Evolutionary conservation across 176 grass and related monocot genomes (phyloP).

Genomic region (Triticum dicoccoides): DNA sequence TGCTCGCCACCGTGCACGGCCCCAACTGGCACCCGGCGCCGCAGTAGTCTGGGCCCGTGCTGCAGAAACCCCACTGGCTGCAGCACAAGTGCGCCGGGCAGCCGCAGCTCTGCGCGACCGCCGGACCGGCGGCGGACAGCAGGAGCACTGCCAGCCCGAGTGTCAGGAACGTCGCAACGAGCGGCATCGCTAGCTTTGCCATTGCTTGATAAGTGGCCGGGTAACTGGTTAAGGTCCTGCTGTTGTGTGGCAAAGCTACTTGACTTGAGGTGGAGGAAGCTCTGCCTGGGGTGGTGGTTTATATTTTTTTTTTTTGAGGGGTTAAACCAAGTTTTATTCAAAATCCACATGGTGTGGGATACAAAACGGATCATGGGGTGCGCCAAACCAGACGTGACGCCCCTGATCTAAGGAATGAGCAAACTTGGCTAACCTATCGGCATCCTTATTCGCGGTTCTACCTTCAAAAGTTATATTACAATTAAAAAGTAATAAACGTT

Average conservation of each 20-base stretch:
- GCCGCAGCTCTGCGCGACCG: conserved; percentile 23
- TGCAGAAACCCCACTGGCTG: conserved; percentile 41
- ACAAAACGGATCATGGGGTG: too few relatives aligned
- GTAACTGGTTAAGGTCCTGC: neutral
- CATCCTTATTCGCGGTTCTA: too few relatives aligned
- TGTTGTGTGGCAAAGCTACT: neutral
- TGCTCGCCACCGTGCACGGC: neutral
- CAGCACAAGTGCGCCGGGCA: conserved; percentile 31
- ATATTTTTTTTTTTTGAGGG: too few relatives aligned
- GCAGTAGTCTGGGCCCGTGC: conserved; percentile 21
- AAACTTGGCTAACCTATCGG: too few relatives aligned
- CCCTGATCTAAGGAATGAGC: too few relatives aligned
- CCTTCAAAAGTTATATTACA: too few relatives aligned
- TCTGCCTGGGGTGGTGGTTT: too few relatives aligned
- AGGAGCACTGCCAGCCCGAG: neutral
- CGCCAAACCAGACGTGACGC: too few relatives aligned
- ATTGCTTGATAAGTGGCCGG: neutral
- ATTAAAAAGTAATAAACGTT: too few relatives aligned
- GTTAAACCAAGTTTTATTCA: too few relatives aligned
- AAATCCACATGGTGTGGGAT: too few relatives aligned
- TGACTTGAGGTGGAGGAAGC: neutral
- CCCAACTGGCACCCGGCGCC: conserved; percentile 31
- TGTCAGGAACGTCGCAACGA: neutral
- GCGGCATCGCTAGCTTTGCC: neutral
- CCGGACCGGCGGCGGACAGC: neutral